A percentile compares a stretch with the other conserved stretches of the same genome.
Conservation (phyloP, 495 filamentous ascomycete species). For the Echria macrotheca region DNA sequence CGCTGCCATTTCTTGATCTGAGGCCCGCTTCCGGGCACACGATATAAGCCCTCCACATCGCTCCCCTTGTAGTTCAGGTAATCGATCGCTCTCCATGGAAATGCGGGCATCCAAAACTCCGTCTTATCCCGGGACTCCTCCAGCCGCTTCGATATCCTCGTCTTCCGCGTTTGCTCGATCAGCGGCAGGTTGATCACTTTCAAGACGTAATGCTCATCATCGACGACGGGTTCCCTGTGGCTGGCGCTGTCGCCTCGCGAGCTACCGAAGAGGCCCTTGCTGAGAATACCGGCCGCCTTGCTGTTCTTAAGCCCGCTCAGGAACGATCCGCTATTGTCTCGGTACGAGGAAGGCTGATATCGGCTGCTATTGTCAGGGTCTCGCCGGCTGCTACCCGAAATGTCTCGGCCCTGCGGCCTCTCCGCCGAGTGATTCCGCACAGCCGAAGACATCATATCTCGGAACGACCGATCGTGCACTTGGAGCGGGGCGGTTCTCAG, state of each 20-base stretch:
- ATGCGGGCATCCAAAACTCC: conserved; percentile 93
- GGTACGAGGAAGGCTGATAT: conserved; percentile 45
- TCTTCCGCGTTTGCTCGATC: conserved; percentile 77
- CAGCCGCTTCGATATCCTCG: conserved; percentile 77
- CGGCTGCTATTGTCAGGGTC: conserved; percentile 37
- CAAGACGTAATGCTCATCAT: conserved; percentile 69
- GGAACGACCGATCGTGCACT: conserved; percentile 55
- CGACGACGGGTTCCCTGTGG: conserved; percentile 57
- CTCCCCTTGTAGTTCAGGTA: conserved; percentile 88
- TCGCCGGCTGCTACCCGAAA: conserved; percentile 36
- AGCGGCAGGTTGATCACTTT: conserved; percentile 76
- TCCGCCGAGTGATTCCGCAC: conserved; percentile 61
- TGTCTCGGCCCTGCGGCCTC: conserved; percentile 40
- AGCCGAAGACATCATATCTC: conserved; percentile 57
- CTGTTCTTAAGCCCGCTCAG: conserved; percentile 69
- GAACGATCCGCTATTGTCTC: conserved; percentile 62
- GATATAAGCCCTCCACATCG: conserved; percentile 85
- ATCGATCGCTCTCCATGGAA: conserved; percentile 88
- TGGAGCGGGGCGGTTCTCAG: conserved; percentile 53
- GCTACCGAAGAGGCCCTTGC: conserved; percentile 73
- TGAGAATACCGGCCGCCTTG: conserved; percentile 70
- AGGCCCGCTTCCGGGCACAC: conserved; percentile 76
- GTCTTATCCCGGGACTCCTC: conserved; percentile 86
- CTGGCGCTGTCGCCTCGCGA: conserved; percentile 64
- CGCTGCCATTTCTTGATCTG: conserved; percentile 84